phyloP scores from a whole-genome alignment of 345 rosid genomes.

The Citrus medica region DNA sequence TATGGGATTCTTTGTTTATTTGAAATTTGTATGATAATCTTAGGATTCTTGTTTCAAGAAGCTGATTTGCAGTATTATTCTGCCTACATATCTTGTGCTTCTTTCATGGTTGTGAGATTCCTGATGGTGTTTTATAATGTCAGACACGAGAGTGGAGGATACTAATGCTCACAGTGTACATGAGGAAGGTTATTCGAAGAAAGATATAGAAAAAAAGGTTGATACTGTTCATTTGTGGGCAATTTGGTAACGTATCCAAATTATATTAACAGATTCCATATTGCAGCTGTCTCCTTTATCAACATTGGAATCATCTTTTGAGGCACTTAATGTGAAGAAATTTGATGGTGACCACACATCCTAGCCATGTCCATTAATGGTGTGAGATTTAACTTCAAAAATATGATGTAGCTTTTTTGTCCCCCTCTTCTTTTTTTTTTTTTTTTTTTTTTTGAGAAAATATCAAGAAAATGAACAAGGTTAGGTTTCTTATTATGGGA shows the following conservation, averaged over 20 bases:
- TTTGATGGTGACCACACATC: constrained; percentile 63
- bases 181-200: constrained; percentile 53
- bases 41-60: not conserved
- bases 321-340: constrained; percentile 81
- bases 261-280: constrained; percentile 24
- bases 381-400: constrained; percentile 15
- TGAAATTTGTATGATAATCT: not conserved
- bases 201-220: constrained; percentile 76
- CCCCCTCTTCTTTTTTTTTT: not conserved
- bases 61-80: not conserved
- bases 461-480: constrained; percentile 61
- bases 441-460: too few relatives aligned
- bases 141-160: constrained; percentile 48
- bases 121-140: constrained; percentile 17
- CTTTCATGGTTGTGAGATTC: constrained; percentile 2
- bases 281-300: constrained; percentile 84
- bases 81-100: not conserved
- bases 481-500: constrained; percentile 24
- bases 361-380: constrained; percentile 3
- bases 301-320: constrained; percentile 81
- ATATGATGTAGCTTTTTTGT: constrained; percentile 8
- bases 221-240: not conserved
- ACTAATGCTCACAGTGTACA: constrained; percentile 34
- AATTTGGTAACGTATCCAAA: not conserved
- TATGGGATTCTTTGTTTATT: not conserved